Evolutionary conservation across 2,329 filamentous ascomycete genomes (phyloP), one percentile per base, ranked within the genome.

Genomic region (Calonectria pteridis): DNA sequence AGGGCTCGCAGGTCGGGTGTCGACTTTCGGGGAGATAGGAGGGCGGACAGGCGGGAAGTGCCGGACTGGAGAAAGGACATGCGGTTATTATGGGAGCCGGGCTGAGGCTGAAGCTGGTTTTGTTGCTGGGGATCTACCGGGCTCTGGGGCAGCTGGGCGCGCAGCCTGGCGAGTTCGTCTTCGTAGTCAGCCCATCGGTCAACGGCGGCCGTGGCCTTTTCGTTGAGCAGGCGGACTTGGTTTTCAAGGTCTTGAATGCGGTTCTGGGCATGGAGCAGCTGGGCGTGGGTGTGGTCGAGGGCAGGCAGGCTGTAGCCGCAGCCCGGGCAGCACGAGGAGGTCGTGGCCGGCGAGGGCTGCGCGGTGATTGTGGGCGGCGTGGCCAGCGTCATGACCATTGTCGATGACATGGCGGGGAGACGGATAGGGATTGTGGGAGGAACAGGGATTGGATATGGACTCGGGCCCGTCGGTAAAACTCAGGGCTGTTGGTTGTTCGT

Each of bases 131-230:
- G 59, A 26, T 73, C 73, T 26, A 43, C 75, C 40, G 71, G 83
- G 76, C 75, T 63, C 63, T 59, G 80, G 69, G 78, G 81, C 28
- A 77, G 81, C 81, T 80, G 78, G 43, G 84, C 85, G 77, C 91
- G 91, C 69, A 95, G 87, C 55, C 84, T 87, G 55, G 91, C 87
- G 50, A 95, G 89, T 82, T 95, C 93, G 84, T 95, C 94, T 85
- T 96, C 94, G 87, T 95, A 95, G 86, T 95, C 93, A 81, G 94
- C 93, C 89, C 90, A 92, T 82, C 89, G 90, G 83, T 92, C 89
- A 75, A 91, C 89, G 82, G 88, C 87, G 40, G 91, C 90, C 4
- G 92, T 89, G 70, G 93, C 93, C 84, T 94, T 95, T 77, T 94
- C 88, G 83, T 92, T 94, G 72, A 96, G 88, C 68, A 92, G 84